Evolutionary conservation across 1,139 yeast genomes (phyloP), one percentile per base, ranked within the genome.

Genomic region (Entelexis paramagnoliae): DNA sequence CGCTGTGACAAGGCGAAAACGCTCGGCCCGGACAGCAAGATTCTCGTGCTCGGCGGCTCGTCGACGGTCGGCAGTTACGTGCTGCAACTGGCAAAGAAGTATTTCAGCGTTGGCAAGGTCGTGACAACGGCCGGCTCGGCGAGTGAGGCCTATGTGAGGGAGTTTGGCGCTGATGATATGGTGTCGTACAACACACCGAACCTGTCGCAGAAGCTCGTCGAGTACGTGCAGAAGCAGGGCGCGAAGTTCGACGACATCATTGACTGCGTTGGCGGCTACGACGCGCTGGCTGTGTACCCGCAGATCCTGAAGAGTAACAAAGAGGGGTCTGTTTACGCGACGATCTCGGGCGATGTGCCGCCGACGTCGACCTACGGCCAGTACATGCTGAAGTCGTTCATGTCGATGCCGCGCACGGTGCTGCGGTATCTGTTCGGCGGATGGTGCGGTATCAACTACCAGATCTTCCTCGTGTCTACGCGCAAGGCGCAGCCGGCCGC

Each of bases 31-130:
- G 48, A 51, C n/a, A 40, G 51, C 11, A 68, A 68, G 17, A 28
- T 83, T 0, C 68, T 83, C 46, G 71, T 85, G 42, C 70, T 83
- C 54, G 95, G 95, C 44, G 91, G 84, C 17, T 78, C 85, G 8
- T 79, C 93, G 1, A 71, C 81, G n/a, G 83, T 83, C 9, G 94
- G 91, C 2, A 65, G 78, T 56, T 75, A 71, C 67, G 73, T 76
- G 4, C 70, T 79, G 29, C 87, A 81, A 62, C 61, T 59, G 9
- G 53, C 57, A 7, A 56, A 53, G 54, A 47, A 55, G 46, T 22
- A 48, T 34, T 58, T 47, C 44, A 30, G 46, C 16, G 48, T 57
- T 22, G 53, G 55, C 36, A 39, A 35, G 33, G 54, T 59, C n/a
- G 55, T 49, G 11, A 59, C 72, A 24, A 69, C 75, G 6, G 73